These are phyloP conservation scores for Persicaria tinctoria DNA, from an alignment of 148 eudicot species.

Conservation along the genomic window DNA sequence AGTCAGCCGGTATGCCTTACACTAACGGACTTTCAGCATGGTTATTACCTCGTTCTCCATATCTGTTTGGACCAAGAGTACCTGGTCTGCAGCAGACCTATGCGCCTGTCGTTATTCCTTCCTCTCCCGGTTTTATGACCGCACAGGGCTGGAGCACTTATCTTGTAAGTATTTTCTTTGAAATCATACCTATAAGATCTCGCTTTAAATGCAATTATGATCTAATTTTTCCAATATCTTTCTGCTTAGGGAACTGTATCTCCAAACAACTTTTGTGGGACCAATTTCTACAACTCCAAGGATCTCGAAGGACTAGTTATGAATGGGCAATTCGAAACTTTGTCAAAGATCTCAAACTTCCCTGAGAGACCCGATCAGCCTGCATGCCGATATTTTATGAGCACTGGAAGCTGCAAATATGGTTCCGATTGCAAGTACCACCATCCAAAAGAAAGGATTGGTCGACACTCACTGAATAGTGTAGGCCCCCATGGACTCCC, in stretches of 20 bases:
- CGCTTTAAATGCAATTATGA: not conserved
- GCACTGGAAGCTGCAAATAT: slow-evolving; percentile 49
- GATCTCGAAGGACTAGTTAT: not conserved
- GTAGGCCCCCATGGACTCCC: slow-evolving; percentile 58
- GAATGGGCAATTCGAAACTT: slow-evolving; percentile 1
- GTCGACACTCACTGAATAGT: slow-evolving; percentile 21
- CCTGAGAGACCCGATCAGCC: slow-evolving; percentile 55
- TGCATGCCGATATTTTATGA: slow-evolving; percentile 56
- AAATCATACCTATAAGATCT: not conserved
- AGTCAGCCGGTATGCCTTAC: not conserved
- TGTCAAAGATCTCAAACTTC: slow-evolving; percentile 16
- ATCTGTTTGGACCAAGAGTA: slow-evolving; percentile 6
- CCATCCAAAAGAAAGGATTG: slow-evolving; percentile 41
- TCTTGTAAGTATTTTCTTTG: slow-evolving; percentile 15
- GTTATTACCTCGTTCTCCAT: slow-evolving; percentile 6
- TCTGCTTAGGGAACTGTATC: not conserved
- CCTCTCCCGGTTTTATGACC: slow-evolving; percentile 11
- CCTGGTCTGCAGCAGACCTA: slow-evolving; percentile 6
- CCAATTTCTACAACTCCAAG: slow-evolving; percentile 10
- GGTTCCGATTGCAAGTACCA: slow-evolving; percentile 57
- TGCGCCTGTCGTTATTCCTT: slow-evolving; percentile 1
- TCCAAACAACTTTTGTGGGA: not conserved
- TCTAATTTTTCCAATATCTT: not conserved
- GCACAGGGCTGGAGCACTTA: slow-evolving; percentile 17
- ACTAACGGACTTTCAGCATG: slow-evolving; percentile 11